phyloP scores from a whole-genome alignment of 345 rosid species.

The Gossypioides kirkii region DNA sequence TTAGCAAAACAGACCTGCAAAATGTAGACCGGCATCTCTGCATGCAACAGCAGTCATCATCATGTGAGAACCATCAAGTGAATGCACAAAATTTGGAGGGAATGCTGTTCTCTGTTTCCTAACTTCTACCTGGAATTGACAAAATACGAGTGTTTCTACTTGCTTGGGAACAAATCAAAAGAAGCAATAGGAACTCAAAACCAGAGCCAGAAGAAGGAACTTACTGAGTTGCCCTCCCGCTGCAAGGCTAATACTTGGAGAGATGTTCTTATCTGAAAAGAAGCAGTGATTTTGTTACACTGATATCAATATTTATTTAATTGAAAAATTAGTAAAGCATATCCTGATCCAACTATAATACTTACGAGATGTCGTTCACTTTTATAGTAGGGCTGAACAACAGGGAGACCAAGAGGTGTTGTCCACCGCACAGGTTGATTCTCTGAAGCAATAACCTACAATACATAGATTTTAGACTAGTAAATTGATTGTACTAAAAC shows the following conservation, averaged over 20 bases:
- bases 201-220: constrained; percentile 16
- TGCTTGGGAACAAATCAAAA: background rate
- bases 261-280: constrained; percentile 79
- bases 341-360: constrained; percentile 8
- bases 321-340: background rate
- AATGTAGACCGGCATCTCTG: constrained; percentile 73
- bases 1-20: constrained; percentile 62
- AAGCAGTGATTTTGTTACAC: constrained; percentile 17
- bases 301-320: constrained; percentile 1
- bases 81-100: constrained; percentile 97
- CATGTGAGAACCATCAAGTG: constrained; percentile 97
- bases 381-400: constrained; percentile 88
- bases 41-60: constrained; percentile 99
- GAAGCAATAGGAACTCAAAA: constrained; percentile 6
- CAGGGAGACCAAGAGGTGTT: constrained; percentile 96
- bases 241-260: constrained; percentile 91
- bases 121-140: constrained; percentile 52
- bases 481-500: constrained; percentile 1
- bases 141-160: background rate
- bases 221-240: constrained; percentile 79
- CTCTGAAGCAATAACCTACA: constrained; percentile 75
- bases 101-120: constrained; percentile 96
- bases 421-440: constrained; percentile 87
- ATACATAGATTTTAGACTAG: constrained; percentile 24
- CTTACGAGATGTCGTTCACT: constrained; percentile 77